Evolutionary conservation across 176 grass and related monocot genomes (phyloP).

Genomic region (Thinopyrum elongatum): DNA sequence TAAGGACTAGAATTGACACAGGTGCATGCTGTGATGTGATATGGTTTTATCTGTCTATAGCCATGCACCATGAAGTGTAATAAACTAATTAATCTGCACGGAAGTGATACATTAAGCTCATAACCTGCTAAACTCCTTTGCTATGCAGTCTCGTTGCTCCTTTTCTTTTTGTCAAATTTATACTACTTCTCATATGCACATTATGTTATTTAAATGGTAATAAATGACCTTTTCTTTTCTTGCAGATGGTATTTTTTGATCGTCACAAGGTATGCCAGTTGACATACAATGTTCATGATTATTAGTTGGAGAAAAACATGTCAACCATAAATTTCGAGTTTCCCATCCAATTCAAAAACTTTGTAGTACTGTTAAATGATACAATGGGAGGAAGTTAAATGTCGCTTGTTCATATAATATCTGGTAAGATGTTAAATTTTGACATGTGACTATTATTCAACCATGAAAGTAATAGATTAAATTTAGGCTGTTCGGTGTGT

Average conservation of each 20-base stretch:
- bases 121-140: not conserved
- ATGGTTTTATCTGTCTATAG: not conserved
- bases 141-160: not conserved
- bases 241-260: constrained; percentile 97
- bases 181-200: constrained; percentile 15
- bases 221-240: constrained; percentile 27
- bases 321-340: not conserved
- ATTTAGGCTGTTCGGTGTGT: not conserved
- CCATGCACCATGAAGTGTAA: not conserved
- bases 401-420: not conserved
- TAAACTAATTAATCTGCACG: not conserved
- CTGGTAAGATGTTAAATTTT: not conserved
- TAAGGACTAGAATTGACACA: not conserved
- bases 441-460: not conserved
- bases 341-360: not conserved
- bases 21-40: not conserved
- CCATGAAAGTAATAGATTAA: not conserved
- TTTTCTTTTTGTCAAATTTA: not conserved
- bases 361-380: constrained; percentile 1
- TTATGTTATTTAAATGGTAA: not conserved
- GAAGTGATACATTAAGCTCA: not conserved
- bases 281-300: constrained; percentile 1
- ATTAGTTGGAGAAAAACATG: not conserved
- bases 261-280: constrained; percentile 72
- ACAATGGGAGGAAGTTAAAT: not conserved